A percentile compares a stretch with the other conserved stretches of the same genome.
Conservation (phyloP, 176 grass and related monocot genomes). For the Poa pratensis region DNA sequence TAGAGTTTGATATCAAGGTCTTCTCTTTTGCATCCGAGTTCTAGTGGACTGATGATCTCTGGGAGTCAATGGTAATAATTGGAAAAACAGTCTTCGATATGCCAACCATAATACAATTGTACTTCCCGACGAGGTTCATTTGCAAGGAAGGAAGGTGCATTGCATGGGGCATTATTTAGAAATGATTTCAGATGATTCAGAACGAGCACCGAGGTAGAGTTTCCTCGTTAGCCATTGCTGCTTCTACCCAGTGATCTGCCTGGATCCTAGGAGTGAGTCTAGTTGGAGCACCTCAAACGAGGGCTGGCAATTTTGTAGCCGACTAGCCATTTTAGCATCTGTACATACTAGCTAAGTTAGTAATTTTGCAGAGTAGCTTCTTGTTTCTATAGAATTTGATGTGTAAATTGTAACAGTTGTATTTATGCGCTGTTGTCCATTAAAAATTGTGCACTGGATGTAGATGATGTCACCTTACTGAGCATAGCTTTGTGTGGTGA, state of each 20-base stretch:
- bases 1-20: slow-evolving; percentile 15
- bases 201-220: background rate
- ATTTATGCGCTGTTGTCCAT: slow-evolving; percentile 22
- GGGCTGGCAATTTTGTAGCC: slow-evolving; percentile 55
- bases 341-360: slow-evolving; percentile 52
- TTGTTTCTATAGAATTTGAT: slow-evolving; percentile 41
- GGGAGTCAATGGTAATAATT: slow-evolving; percentile 8
- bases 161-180: background rate
- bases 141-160: slow-evolving; percentile 23
- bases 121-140: background rate
- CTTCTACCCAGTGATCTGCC: slow-evolving; percentile 27
- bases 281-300: slow-evolving; percentile 34
- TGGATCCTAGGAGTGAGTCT: slow-evolving; percentile 15
- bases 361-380: slow-evolving; percentile 31
- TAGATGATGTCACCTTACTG: background rate
- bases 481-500: background rate
- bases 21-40: background rate
- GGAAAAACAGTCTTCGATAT: slow-evolving; percentile 19
- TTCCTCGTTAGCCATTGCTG: slow-evolving; percentile 19
- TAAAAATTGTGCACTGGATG: background rate
- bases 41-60: slow-evolving; percentile 30
- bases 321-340: slow-evolving; percentile 33
- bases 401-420: slow-evolving; percentile 46
- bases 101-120: background rate
- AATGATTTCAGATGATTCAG: slow-evolving; percentile 37